Base-by-base conservation (phyloP, 768 basidiomycete species). In the Tubosaeta sp. region DNA sequence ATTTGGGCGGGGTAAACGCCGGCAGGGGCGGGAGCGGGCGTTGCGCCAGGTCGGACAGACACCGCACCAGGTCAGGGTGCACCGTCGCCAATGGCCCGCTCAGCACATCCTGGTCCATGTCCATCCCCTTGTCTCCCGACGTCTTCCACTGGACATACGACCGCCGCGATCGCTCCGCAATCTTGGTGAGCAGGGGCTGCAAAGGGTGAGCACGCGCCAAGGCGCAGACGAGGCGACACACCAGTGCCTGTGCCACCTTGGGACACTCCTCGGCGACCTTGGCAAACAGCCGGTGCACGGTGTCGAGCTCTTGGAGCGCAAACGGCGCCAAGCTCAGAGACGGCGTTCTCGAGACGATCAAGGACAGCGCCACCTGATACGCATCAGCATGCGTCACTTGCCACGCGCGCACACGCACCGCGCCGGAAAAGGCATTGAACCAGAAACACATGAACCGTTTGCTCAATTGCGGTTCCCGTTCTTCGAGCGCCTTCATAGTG, bases 381-480 rank as follows among this genome's bases (percentile, higher is more conserved):
- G 46, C 46, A 37, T 56, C 22, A 52, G 46, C 35, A 29, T 22
- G 22, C 43, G 38, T 33, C 7, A 25, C 10, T 27, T 34, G 35
- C 43, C 5, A 34, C 46, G n/a, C 14, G 14, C 19, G 14, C 13
- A 54, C 39, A 73, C 84, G 68, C 64, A 86, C 86, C 53, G 82
- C 82, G 8, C 83, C 83, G 41, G 86, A 86, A 64, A 86, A 86
- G 17, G 80, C 74, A 60, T 88, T 86, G 53, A 84, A 83, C 86
- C 87, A 90, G 59, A 86, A 81, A 63, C 82, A 79, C 66, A 85
- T 75, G 58, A 86, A 84, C 29, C 87, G 76, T 47, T 77, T 77
- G 55, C 80, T 81, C 46, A 88, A 66, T 57, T 83, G 78, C 8
- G 81, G 77, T 62, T 85, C 80, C 54, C 78, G 74, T 35, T 77